These are phyloP conservation scores for Petunia secreta DNA, from an alignment of 257 asterid genomes.

Conservation along the genomic window DNA sequence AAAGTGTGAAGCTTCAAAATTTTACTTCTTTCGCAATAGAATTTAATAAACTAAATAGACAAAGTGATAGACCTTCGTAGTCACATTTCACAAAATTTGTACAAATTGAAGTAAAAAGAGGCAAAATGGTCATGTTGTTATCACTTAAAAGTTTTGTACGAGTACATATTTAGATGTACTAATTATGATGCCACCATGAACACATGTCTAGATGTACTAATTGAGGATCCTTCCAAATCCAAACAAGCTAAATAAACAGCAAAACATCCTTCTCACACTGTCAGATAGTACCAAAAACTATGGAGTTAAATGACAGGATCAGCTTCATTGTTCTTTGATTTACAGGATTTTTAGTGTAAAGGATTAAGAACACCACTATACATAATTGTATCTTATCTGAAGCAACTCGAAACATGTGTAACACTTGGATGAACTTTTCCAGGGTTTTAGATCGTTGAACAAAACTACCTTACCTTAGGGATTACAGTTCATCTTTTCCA, in stretches of 20 bases:
- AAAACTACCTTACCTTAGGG: conserved; percentile 22
- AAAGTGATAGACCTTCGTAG: too few relatives aligned
- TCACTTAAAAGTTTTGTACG: too few relatives aligned
- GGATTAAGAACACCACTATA: conserved; percentile 16
- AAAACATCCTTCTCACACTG: not conserved
- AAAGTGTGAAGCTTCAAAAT: too few relatives aligned
- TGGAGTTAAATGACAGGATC: not conserved
- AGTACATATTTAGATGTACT: too few relatives aligned
- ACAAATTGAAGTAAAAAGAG: too few relatives aligned
- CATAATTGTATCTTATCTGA: not conserved
- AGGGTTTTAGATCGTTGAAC: not conserved
- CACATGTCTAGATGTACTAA: too few relatives aligned
- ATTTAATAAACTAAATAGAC: too few relatives aligned
- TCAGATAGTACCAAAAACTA: not conserved
- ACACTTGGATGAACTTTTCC: not conserved
- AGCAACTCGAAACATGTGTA: not conserved
- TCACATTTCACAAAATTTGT: too few relatives aligned
- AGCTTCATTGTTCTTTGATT: not conserved
- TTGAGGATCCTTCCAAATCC: too few relatives aligned
- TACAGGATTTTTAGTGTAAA: not conserved
- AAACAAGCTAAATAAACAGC: not conserved
- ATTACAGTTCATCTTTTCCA: conserved; percentile 66
- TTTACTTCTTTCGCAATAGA: too few relatives aligned
- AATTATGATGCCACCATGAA: too few relatives aligned
- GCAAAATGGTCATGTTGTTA: too few relatives aligned